phyloP scores from a whole-genome alignment of 176 grass and related monocot species.

The Carex cristatella region DNA sequence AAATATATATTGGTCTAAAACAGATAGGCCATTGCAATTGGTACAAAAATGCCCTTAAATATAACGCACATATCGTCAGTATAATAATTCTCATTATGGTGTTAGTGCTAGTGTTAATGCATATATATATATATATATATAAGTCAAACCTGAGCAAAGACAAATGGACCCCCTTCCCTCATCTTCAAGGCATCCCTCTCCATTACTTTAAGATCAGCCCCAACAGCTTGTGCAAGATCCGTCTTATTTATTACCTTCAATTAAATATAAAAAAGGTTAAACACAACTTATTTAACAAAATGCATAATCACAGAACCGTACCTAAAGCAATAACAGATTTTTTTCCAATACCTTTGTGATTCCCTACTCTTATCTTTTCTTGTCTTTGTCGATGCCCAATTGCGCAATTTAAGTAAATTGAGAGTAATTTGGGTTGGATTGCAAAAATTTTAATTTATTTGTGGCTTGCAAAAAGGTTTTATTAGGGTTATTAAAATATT shows the following conservation, averaged over 20 bases:
- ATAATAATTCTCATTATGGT: not conserved
- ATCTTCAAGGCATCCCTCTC: constrained; percentile 75
- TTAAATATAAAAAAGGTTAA: not conserved
- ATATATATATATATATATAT: not conserved
- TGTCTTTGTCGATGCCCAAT: not conserved
- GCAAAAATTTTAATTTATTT: not conserved
- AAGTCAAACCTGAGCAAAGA: constrained; percentile 72
- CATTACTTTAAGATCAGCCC: constrained; percentile 82
- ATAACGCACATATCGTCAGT: not conserved
- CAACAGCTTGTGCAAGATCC: constrained; percentile 72
- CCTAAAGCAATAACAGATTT: not conserved
- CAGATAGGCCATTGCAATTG: not conserved
- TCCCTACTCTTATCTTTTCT: not conserved
- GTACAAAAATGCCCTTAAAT: not conserved
- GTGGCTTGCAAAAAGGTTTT: not conserved
- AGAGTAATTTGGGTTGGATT: not conserved
- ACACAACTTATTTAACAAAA: not conserved
- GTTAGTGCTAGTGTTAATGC: not conserved
- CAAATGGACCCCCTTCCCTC: constrained; percentile 86
- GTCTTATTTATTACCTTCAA: constrained; percentile 94
- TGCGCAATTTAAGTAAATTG: not conserved
- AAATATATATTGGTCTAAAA: not conserved
- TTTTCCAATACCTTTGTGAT: not conserved
- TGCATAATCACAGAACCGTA: not conserved
- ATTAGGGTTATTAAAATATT: not conserved